Base-by-base conservation (phyloP, 1,139 yeast genomes). In the Zygoascus meyerae region DNA sequence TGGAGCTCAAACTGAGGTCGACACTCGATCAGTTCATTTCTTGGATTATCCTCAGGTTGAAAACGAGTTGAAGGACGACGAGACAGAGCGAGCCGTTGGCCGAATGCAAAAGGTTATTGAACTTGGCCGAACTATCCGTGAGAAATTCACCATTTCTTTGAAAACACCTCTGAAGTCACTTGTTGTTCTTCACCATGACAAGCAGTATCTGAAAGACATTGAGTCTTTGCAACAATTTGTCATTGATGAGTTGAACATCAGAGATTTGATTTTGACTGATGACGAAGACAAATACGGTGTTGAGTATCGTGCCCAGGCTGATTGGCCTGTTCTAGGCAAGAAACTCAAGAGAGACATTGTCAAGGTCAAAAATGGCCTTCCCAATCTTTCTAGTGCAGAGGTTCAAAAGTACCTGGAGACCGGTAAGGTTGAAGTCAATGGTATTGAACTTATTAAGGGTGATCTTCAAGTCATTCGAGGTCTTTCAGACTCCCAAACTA, bases 81-180 rank as follows among this genome's bases (percentile, higher is more conserved):
- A 67, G 47, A 85, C 84, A 58, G 71, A 69, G 50, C 59, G 66
- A 10, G 90, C 97, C 11, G 97, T 94, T 47, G 73, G 82, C 40
- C 83, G 98, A 72, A 90, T 94, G 97, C 98, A 94, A 72, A 81
- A 83, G 65, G 97, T 94, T 60, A 90, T 94, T 64, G 98, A 92
- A 49, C 75, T 92, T 60, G 98, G 97, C 54, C 86, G 99, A 74
- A 85, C 81, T 67, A 85, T 92, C 62, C 87, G 99, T 73, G 98
- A 94, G 69, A 90, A 89, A 84, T 85, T 87, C 71, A 78, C 80
- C 55, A 87, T 94, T 56, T 86, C 97, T 8, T 77, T 94, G 67
- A 94, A 94, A 78, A 87, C 95, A 29, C 99, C 99, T 53, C 80
- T 94, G 65, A 86, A 85, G 72, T 79, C 84, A 60, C 74, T 94